phyloP scores from a whole-genome alignment of 257 asterid genomes.

The Salvia hispanica region DNA sequence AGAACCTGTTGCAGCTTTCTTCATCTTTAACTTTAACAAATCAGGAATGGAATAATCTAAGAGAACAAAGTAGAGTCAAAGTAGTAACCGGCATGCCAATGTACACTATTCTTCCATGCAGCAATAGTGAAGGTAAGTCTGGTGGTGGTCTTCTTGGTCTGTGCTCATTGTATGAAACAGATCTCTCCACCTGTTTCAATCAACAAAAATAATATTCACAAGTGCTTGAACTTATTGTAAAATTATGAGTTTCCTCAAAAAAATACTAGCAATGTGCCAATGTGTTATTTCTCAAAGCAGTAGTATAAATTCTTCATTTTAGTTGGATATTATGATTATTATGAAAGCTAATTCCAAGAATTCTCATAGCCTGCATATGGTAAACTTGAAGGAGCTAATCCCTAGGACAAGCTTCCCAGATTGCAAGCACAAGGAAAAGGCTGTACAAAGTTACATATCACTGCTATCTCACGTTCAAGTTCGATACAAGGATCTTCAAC shows the following conservation, averaged over 20 bases:
- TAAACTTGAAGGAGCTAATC: background rate
- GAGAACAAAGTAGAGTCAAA: slow-evolving; percentile 11
- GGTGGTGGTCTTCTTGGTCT: slow-evolving; percentile 84
- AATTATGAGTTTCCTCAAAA: background rate
- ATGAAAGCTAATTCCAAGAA: slow-evolving; percentile 12
- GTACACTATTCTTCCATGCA: slow-evolving; percentile 79
- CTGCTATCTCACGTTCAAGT: background rate
- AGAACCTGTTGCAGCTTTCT: slow-evolving; percentile 1
- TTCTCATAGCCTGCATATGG: background rate
- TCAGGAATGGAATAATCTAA: background rate
- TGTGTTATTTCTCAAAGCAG: background rate
- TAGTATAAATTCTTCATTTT: slow-evolving; percentile 12
- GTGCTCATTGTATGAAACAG: slow-evolving; percentile 72
- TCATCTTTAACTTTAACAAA: background rate
- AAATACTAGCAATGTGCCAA: background rate
- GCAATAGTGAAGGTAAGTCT: slow-evolving; percentile 80
- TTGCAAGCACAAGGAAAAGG: background rate
- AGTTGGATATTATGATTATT: slow-evolving; percentile 7
- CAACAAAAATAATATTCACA: slow-evolving; percentile 28
- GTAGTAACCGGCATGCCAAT: slow-evolving; percentile 92
- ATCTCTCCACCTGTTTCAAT: slow-evolving; percentile 71
- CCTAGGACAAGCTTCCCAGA: background rate
- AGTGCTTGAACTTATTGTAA: background rate
- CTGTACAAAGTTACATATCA: background rate
- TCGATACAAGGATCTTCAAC: background rate